Evolutionary conservation across 208 protist genomes (phyloP).

Genomic region (Leishmania gerbilli): DNA sequence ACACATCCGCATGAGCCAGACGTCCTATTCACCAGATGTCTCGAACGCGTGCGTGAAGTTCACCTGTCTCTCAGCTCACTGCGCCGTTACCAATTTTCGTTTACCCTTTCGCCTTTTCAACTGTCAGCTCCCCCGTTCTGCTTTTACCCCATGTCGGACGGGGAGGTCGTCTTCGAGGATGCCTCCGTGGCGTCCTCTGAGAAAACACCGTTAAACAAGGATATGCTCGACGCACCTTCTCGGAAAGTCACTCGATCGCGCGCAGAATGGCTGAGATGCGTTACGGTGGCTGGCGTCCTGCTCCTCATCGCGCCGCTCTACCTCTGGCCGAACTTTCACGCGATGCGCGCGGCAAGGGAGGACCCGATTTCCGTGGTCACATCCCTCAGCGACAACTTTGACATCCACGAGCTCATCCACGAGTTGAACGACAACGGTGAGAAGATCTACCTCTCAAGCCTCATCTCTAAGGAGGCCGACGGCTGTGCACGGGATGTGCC

Average conservation of each 20-base stretch:
- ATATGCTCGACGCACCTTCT: not conserved
- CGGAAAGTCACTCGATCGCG: too few relatives aligned
- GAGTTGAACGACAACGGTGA: slow-evolving; percentile 6
- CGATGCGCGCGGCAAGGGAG: not conserved
- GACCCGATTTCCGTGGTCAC: not conserved
- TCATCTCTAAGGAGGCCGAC: not conserved
- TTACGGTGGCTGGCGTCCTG: not conserved
- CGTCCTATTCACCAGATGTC: not conserved
- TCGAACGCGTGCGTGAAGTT: not conserved
- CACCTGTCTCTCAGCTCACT: not conserved
- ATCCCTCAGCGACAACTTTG: not conserved
- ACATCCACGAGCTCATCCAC: not conserved
- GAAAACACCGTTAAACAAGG: not conserved
- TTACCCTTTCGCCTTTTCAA: not conserved
- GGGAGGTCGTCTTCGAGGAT: not conserved
- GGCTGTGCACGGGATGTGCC: slow-evolving; percentile 12
- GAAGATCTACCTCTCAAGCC: slow-evolving; percentile 4
- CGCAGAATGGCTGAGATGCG: not conserved
- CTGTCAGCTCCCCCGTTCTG: not conserved
- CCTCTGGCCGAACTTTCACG: not conserved
- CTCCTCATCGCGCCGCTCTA: slow-evolving; percentile 5
- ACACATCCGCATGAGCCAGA: not conserved
- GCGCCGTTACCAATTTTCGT: not conserved
- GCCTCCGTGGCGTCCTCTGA: not conserved
- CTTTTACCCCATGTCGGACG: not conserved